Evolutionary conservation across 257 asterid species (phyloP), one percentile per base, ranked within the genome.

Genomic region (Apocynum venetum): DNA sequence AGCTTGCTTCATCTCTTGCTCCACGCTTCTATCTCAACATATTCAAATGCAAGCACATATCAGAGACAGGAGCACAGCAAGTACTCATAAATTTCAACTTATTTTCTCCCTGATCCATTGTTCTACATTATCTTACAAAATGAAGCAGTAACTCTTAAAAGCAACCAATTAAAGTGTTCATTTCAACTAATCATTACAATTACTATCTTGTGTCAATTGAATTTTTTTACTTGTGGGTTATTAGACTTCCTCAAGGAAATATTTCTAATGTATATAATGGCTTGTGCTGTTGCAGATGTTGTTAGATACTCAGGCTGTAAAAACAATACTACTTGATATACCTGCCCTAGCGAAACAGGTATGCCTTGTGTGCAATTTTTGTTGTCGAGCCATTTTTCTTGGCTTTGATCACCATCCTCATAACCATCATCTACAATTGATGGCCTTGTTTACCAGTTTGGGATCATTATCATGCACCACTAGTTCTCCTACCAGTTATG

Each of bases 61-160:
- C 98, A 65, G 97, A 94, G 85, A 94, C 98, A 56, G 97, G 98
- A 82, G 97, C 98, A 72, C 98, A 94, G 73, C 98, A 94, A 84
- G 97, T 91, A 91, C 46, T 72, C 78, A 72, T 59, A 68, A 25
- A 59, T 75, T 64, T 78, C 31, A n/a, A 66, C 55, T 61, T 0
- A 51, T 57, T 56, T 19, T 0, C 47, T 47, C 17, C 41, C 52
- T 19, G 17, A 38, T 48, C 20, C 43, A 40, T 41, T 79, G 51
- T 40, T 44, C 38, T n/a, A 31, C 38, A 25, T 56, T 44, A 46
- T 9, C 55, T 40, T 25, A 48, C 51, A 12, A 59, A 46, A 35
- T 60, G 59, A 70, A 17, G n/a, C 10, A 17, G 31, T 60, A 60
- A 36, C 40, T 36, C 31, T 25, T 63, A 31, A 63, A 46, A 63